Conservation (phyloP, 441 rosid species). For the Jatropha multifida region DNA sequence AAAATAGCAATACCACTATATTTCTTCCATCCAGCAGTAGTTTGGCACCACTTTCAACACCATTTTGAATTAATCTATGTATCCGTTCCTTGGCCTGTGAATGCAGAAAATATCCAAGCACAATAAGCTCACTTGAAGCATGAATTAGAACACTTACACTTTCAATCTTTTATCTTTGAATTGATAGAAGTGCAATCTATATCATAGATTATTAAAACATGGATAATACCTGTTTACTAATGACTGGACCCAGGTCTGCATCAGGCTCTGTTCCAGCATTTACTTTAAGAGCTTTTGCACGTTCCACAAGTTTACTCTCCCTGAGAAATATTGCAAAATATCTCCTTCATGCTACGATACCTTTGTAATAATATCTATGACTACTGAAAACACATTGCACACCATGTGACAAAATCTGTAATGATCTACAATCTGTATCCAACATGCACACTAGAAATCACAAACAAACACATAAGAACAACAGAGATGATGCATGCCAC, state of each 20-base stretch:
- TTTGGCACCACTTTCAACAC: conserved; percentile 74
- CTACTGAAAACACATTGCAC: background rate
- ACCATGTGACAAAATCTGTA: background rate
- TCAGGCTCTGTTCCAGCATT: conserved; percentile 76
- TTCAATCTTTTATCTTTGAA: background rate
- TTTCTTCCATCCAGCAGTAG: conserved; percentile 84
- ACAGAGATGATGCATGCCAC: background rate
- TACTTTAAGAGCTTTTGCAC: conserved; percentile 82
- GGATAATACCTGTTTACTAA: conserved; percentile 65
- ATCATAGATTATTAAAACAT: background rate
- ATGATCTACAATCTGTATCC: background rate
- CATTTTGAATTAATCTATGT: conserved; percentile 68
- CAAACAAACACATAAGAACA: too few relatives aligned
- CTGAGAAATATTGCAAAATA: conserved; percentile 32
- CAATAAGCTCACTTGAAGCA: background rate
- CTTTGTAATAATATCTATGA: background rate
- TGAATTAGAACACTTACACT: background rate
- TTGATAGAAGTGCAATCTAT: conserved; percentile 3
- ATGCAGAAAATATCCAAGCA: conserved; percentile 23
- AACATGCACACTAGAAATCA: too few relatives aligned
- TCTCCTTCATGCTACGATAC: background rate
- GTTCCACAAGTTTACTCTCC: conserved; percentile 75
- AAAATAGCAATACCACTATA: conserved; percentile 50
- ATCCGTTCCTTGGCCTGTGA: conserved; percentile 86
- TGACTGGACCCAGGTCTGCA: conserved; percentile 91